These are phyloP conservation scores for Cutaneotrichosporon sp. DNA, from an alignment of 1,284 basidiomycete genomes.

Conservation along the genomic window DNA sequence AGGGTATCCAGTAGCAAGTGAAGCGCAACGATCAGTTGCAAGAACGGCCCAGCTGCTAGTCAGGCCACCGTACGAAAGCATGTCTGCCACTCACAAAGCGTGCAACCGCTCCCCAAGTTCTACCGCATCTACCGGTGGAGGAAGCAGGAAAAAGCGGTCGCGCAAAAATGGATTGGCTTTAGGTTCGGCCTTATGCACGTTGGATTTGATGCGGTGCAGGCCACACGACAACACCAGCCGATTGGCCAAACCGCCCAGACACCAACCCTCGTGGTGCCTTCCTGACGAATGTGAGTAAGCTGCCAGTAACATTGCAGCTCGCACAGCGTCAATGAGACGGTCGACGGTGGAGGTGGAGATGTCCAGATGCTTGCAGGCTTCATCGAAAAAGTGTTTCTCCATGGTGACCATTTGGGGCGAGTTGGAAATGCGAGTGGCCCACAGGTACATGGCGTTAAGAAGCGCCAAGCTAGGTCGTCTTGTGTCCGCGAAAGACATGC, in stretches of 20 bases:
- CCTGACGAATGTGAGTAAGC: conserved; percentile 40
- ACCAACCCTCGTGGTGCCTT: conserved; percentile 42
- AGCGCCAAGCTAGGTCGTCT: conserved; percentile 37
- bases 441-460: conserved; percentile 46
- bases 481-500: conserved; percentile 38
- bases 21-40: conserved; percentile 36
- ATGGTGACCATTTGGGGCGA: conserved; percentile 28
- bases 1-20: conserved; percentile 39
- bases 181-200: conserved; percentile 21
- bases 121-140: conserved; percentile 38
- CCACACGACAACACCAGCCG: conserved; percentile 39
- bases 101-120: conserved; percentile 43
- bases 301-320: conserved; percentile 38
- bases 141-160: conserved; percentile 31
- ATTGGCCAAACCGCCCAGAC: conserved; percentile 32
- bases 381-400: conserved; percentile 37
- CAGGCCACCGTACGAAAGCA: background rate
- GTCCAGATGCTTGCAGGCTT: conserved; percentile 34
- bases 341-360: conserved; percentile 34
- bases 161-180: conserved; percentile 32
- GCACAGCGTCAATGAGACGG: conserved; percentile 38
- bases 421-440: conserved; percentile 41
- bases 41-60: conserved; percentile 37
- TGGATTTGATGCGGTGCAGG: conserved; percentile 38
- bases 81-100: conserved; percentile 31